Conservation (phyloP, 2,329 filamentous ascomycete species). For the Calonectria pauciramosa region DNA sequence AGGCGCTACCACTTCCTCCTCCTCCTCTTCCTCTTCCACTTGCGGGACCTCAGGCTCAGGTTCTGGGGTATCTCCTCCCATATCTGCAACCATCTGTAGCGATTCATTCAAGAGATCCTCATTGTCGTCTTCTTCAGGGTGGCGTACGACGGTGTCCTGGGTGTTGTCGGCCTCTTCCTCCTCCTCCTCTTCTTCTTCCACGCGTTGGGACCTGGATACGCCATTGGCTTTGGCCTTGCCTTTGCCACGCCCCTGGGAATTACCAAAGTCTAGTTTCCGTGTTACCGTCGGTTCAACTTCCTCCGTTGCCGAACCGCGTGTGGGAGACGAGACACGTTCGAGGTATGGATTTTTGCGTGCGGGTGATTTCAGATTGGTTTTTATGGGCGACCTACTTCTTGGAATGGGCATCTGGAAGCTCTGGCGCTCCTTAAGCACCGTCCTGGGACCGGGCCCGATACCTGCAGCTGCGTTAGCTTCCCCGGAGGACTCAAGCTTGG, state of each 20-base stretch:
- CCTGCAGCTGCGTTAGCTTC: slow-evolving; percentile 53
- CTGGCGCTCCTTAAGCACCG: slow-evolving; percentile 65
- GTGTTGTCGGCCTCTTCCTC: slow-evolving; percentile 44
- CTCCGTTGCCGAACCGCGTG: slow-evolving; percentile 53
- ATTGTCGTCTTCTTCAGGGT: slow-evolving; percentile 3
- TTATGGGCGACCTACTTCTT: slow-evolving; percentile 71
- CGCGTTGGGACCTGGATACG: slow-evolving; percentile 43
- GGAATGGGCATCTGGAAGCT: slow-evolving; percentile 63
- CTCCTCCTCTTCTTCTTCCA: slow-evolving; percentile 46
- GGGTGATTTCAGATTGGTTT: slow-evolving; percentile 72
- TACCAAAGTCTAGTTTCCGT: slow-evolving; percentile 67
- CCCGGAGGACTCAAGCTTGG: background rate
- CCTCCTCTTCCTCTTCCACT: slow-evolving; percentile 20
- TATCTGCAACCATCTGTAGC: slow-evolving; percentile 56
- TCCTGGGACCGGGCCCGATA: slow-evolving; percentile 66
- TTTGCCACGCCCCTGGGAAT: slow-evolving; percentile 20
- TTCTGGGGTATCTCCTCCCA: slow-evolving; percentile 41
- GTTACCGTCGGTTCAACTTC: slow-evolving; percentile 60
- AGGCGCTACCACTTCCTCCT: slow-evolving; percentile 20
- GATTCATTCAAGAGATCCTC: slow-evolving; percentile 57
- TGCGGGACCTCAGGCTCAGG: slow-evolving; percentile 17
- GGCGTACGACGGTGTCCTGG: slow-evolving; percentile 20
- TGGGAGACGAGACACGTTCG: slow-evolving; percentile 65
- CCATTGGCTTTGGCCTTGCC: slow-evolving; percentile 43
- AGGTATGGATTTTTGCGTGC: slow-evolving; percentile 73